phyloP scores from a whole-genome alignment of 768 basidiomycete genomes.

The Neoboletus brunneissimus region DNA sequence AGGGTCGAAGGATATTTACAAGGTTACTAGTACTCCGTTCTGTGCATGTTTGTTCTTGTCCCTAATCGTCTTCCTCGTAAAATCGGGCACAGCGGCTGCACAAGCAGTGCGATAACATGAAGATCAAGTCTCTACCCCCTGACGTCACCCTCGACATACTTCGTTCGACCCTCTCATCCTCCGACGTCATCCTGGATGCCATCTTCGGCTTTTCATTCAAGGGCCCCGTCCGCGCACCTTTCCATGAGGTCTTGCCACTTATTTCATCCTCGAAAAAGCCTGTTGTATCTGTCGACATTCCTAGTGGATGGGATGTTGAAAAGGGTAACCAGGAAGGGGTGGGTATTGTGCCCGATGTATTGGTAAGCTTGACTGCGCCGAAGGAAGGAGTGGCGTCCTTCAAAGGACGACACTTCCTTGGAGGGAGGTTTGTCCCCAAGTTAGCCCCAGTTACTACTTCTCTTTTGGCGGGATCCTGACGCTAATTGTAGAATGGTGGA shows the following conservation, averaged over 20 bases:
- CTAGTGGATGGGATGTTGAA: constrained; percentile 96
- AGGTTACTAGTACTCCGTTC: constrained; percentile 47
- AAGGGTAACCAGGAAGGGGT: constrained; percentile 53
- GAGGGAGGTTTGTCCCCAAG: constrained; percentile 91
- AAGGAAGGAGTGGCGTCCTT: constrained; percentile 82
- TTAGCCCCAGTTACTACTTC: constrained; percentile 34
- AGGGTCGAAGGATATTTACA: constrained; percentile 90
- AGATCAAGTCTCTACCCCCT: constrained; percentile 66
- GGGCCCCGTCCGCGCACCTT: constrained; percentile 85
- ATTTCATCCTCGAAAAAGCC: constrained; percentile 66
- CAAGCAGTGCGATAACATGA: constrained; percentile 86
- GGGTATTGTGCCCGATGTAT: constrained; percentile 70
- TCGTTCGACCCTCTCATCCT: constrained; percentile 47
- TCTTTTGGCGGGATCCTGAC: constrained; percentile 2
- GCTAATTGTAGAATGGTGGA: constrained; percentile 54
- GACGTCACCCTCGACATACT: constrained; percentile 47
- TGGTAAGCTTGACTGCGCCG: constrained; percentile 92
- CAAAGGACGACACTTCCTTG: constrained; percentile 85
- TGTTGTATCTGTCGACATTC: constrained; percentile 93
- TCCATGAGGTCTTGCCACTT: constrained; percentile 69
- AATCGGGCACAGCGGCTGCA: constrained; percentile 58
- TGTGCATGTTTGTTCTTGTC: not conserved
- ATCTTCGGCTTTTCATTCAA: constrained; percentile 99
- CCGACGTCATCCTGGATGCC: constrained; percentile 89
- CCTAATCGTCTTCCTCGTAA: not conserved